These are phyloP conservation scores for Fistulinella cinereoalba DNA, from an alignment of 1,284 basidiomycete genomes.

Conservation along the genomic window DNA sequence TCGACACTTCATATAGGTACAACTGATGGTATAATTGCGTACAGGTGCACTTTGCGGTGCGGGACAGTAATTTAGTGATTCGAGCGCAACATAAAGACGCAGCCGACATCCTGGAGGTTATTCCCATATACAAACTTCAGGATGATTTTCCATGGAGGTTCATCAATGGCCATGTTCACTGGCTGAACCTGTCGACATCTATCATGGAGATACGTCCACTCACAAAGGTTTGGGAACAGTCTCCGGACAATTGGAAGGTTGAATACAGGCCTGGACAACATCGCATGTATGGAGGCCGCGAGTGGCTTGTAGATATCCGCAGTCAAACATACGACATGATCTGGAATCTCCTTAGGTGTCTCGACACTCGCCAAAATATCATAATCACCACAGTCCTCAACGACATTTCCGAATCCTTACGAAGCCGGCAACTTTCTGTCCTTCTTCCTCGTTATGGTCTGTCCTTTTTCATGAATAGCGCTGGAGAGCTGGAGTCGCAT, in stretches of 20 bases:
- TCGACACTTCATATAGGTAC: no score
- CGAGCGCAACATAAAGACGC: slow-evolving; percentile 17
- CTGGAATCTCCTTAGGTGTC: slow-evolving; percentile 21
- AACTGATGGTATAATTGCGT: no score
- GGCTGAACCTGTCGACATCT: slow-evolving; percentile 34
- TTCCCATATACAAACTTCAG: slow-evolving; percentile 34
- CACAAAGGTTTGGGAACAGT: slow-evolving; percentile 21
- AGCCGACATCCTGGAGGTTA: slow-evolving; percentile 31
- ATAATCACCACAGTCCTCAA: slow-evolving; percentile 16
- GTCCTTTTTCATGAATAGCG: slow-evolving; percentile 32
- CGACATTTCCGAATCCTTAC: neutral
- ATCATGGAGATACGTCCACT: slow-evolving; percentile 40
- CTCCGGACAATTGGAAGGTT: slow-evolving; percentile 20
- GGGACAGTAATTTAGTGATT: slow-evolving; percentile 29
- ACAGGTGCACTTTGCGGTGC: slow-evolving; percentile 36
- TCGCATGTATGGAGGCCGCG: slow-evolving; percentile 16
- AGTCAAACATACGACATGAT: slow-evolving; percentile 36
- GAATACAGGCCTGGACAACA: slow-evolving; percentile 6
- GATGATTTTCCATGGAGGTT: slow-evolving; percentile 40
- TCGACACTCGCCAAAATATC: slow-evolving; percentile 37
- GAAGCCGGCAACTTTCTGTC: slow-evolving; percentile 25
- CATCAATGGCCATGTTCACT: slow-evolving; percentile 37
- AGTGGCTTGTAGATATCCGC: slow-evolving; percentile 30
- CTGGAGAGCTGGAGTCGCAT: slow-evolving; percentile 33
- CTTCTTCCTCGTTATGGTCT: slow-evolving; percentile 43